A percentile compares a stretch with the other conserved stretches of the same genome.
phyloP scores from a whole-genome alignment of 805 yeast species.

The Candida maris region DNA sequence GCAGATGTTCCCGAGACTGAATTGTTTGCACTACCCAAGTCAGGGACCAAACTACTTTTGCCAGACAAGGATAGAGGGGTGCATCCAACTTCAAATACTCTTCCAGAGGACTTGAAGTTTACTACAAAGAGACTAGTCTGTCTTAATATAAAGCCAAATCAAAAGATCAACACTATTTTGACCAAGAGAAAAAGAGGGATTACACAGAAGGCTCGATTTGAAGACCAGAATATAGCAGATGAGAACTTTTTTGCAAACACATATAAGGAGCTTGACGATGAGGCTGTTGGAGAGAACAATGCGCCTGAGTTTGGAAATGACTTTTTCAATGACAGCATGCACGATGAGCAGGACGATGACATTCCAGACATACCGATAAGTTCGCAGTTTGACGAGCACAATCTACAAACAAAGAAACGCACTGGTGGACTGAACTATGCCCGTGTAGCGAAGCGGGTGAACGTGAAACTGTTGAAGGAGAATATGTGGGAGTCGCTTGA shows the following conservation, averaged over 20 bases:
- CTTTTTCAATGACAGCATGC: conserved; percentile 28
- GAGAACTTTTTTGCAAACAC: conserved; percentile 50
- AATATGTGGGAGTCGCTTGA: conserved; percentile 42
- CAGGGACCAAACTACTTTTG: conserved; percentile 19
- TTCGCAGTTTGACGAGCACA: conserved; percentile 16
- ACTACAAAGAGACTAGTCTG: conserved; percentile 46
- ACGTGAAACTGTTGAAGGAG: conserved; percentile 43
- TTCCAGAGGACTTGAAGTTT: conserved; percentile 51
- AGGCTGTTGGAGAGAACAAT: conserved; percentile 1
- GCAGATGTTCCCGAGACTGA: conserved; percentile 21
- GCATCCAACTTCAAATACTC: conserved; percentile 26
- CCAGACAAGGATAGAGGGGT: conserved; percentile 24
- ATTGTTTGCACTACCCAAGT: conserved; percentile 25
- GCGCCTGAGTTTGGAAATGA: conserved; percentile 7
- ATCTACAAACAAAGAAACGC: conserved; percentile 18
- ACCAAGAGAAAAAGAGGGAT: conserved; percentile 21
- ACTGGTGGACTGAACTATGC: conserved; percentile 37
- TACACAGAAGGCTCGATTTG: conserved; percentile 15
- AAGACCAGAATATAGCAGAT: conserved; percentile 40
- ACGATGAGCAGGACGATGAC: conserved; percentile 37
- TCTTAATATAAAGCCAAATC: conserved; percentile 43
- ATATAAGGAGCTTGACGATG: conserved; percentile 33
- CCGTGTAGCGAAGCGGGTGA: conserved; percentile 46
- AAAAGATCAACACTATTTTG: conserved; percentile 26
- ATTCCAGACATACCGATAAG: conserved; percentile 22